Evolutionary conservation across 176 grass and related monocot genomes (phyloP), one percentile per base, ranked within the genome.

Genomic region (Chloris gayana): DNA sequence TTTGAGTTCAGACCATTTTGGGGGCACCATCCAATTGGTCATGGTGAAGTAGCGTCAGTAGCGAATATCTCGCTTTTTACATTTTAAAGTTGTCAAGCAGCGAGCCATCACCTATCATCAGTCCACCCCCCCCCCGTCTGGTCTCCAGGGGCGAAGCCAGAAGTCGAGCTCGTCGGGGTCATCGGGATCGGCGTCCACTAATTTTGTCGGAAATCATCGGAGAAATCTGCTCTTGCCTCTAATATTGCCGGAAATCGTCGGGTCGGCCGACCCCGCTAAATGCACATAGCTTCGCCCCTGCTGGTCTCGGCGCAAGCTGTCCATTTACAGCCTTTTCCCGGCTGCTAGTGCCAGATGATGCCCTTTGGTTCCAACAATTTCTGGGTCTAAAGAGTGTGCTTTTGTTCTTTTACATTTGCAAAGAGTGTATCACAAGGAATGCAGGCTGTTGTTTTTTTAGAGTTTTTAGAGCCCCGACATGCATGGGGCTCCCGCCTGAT

Each of bases 341-440:
- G 50, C 26, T 80, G 17, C 37, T 69, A 53, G n/a, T 53, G 72
- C 51, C 82, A 61, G 80, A 69, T 62, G 37, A 46, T 13, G 17
- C 44, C 44, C 58, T 74, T 66, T 11, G 13, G 44, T 45, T 73
- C 45, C 46, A 51, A 80, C 35, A 9, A 2, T 6, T 29, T 22
- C 51, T 73, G 17, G 17, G 67, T 72, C 45, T 18, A 47, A 47
- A 57, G 67, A 3, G 37, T 33, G 29, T 37, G 53, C 64, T 75
- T 75, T 64, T 34, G 11, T 22, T 17, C 75, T 30, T 77, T 77
- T 24, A 64, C 24, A 33, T 33, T 45, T 31, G 4, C 61, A 62
- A 85, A 62, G 82, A 84, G 76, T 88, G 83, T 57, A 70, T 31
- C 64, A 6, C 70, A 76, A 88, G 87, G 51, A 69, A 75, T 22